Evolutionary conservation across 2,329 filamentous ascomycete genomes (phyloP).

Genomic region (Periglandula ipomoeae): DNA sequence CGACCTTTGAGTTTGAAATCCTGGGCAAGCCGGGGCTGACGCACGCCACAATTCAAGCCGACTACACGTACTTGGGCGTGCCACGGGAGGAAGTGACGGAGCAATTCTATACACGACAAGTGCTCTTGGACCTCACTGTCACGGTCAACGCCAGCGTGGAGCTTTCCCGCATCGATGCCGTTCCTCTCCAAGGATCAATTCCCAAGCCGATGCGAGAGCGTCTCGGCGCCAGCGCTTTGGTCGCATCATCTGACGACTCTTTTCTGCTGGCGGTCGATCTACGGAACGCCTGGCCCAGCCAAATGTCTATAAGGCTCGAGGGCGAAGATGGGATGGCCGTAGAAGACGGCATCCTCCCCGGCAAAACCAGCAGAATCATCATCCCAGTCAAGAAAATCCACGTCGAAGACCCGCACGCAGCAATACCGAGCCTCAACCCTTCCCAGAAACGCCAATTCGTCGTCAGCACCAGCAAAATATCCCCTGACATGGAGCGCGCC

Average conservation of each 20-base stretch:
- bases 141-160: conserved; percentile 91
- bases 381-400: conserved; percentile 69
- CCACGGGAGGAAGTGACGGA: conserved; percentile 58
- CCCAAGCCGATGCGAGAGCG: conserved; percentile 50
- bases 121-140: conserved; percentile 70
- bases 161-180: conserved; percentile 66
- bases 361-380: conserved; percentile 64
- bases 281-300: conserved; percentile 81
- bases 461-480: conserved; percentile 69
- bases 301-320: conserved; percentile 57
- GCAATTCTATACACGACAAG: conserved; percentile 74
- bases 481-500: conserved; percentile 68
- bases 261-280: conserved; percentile 77
- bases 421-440: conserved; percentile 72
- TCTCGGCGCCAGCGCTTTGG: conserved; percentile 23
- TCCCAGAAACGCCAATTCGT: conserved; percentile 87
- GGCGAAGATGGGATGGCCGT: conserved; percentile 39
- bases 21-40: conserved; percentile 80
- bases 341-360: conserved; percentile 52
- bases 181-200: conserved; percentile 62
- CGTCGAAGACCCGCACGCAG: conserved; percentile 64
- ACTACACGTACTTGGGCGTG: conserved; percentile 75
- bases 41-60: conserved; percentile 68
- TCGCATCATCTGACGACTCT: conserved; percentile 47
- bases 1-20: conserved; percentile 74